A percentile compares a stretch with the other conserved stretches of the same genome.
phyloP scores from a whole-genome alignment of 345 rosid species.

The Ricinus communis region DNA sequence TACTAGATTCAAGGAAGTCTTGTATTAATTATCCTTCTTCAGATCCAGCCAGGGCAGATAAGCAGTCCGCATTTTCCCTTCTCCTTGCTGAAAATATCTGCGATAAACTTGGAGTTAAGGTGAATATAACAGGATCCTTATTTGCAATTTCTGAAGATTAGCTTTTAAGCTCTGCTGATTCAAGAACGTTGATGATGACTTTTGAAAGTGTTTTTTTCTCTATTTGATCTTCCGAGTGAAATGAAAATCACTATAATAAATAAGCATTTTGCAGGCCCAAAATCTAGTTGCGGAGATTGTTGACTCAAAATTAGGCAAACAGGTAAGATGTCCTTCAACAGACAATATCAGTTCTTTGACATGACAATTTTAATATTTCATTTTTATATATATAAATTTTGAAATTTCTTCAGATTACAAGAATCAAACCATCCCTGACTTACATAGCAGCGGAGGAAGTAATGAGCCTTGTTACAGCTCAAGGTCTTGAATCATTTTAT shows the following conservation, averaged over 20 bases:
- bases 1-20: conserved; percentile 2
- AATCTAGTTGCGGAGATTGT: conserved; percentile 93
- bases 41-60: conserved; percentile 94
- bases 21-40: conserved; percentile 30
- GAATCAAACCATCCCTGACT: conserved; percentile 81
- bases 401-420: conserved; percentile 55
- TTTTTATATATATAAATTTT: not conserved
- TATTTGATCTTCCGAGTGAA: not conserved
- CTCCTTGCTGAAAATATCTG: conserved; percentile 94
- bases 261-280: conserved; percentile 55
- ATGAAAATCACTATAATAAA: conserved; percentile 10
- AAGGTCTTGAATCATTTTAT: conserved; percentile 51
- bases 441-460: conserved; percentile 92
- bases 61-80: conserved; percentile 83
- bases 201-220: conserved; percentile 9
- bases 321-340: conserved; percentile 45
- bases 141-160: conserved; percentile 2
- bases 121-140: conserved; percentile 20
- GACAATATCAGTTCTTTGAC: conserved; percentile 16
- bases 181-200: not conserved
- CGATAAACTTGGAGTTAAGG: conserved; percentile 79
- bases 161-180: not conserved
- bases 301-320: conserved; percentile 90
- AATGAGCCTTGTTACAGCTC: conserved; percentile 97
- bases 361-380: not conserved